Evolutionary conservation across 106 monocot species (phyloP), one percentile per base, ranked within the genome.

Genomic region (Vanilla planifolia): DNA sequence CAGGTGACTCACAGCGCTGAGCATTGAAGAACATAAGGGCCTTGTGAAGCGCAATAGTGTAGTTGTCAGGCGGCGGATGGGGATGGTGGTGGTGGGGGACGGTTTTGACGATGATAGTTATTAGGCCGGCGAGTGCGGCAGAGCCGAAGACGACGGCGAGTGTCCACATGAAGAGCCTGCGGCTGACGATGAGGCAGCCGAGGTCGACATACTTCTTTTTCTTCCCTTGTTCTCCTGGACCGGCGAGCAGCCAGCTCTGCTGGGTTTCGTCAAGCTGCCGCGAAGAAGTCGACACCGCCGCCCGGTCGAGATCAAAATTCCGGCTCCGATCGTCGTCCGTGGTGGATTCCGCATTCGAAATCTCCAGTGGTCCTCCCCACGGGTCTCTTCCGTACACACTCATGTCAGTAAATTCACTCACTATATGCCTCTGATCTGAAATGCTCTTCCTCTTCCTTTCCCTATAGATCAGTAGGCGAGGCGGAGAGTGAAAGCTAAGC

Each of bases 21-120:
- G 94, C 89, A 62, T 94, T 86, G 80, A 94, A 94, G 94, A 94
- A 94, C 85, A 94, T 83, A 60, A 94, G 85, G 21, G 94, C 94
- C 72, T 94, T 94, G 71, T 74, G 94, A 24, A 94, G 77, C 33
- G 89, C 94, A 32, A 83, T 9, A 17, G 94, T 94, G 74, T 89
- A 94, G 65, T 83, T 80, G 50, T 94, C 94, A 5, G 85, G 89
- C 22, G 89, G 85, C 24, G 89, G 89, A 20, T 28, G 77, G 24
- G 74, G 82, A 33, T 43, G 82, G 67, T 80, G 94, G 62, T 73
- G 80, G 44, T 39, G 73, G 7, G 77, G 89, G 30, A 82, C 69
- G 33, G 79, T 68, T 59, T 82, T 75, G 48, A 74, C 89, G 69
- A 94, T 80, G 56, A 85, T 69, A 11, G 68, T 62, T 33, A 85